Percentiles rank a stretch among this genome's conserved stretches.
Evolutionary conservation across 768 basidiomycete species (phyloP).

Genomic region (Boletus vermiculosoides): DNA sequence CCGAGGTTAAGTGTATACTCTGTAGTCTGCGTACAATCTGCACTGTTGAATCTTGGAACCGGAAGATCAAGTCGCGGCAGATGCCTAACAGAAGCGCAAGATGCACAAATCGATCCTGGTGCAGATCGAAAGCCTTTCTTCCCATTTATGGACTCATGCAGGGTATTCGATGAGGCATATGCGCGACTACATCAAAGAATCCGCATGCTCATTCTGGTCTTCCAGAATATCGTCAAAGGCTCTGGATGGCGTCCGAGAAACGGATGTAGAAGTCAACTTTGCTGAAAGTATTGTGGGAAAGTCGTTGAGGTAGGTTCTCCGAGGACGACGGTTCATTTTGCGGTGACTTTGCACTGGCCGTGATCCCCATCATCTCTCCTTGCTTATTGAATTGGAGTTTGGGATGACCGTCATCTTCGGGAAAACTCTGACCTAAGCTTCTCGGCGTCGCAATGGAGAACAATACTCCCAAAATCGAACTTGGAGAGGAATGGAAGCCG

Average conservation of each 20-base stretch:
- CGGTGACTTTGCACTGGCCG: background rate
- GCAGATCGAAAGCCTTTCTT: conserved; percentile 3
- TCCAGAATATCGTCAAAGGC: background rate
- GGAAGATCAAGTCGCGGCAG: conserved; percentile 8
- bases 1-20: conserved; percentile 1
- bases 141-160: background rate
- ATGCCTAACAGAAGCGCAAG: conserved; percentile 4
- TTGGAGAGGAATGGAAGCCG: background rate
- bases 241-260: background rate
- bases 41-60: background rate
- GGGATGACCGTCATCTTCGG: conserved; percentile 6
- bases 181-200: conserved; percentile 6
- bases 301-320: conserved; percentile 6
- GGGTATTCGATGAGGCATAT: background rate
- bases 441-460: conserved; percentile 1
- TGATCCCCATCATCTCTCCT: background rate
- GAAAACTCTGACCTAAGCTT: background rate
- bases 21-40: conserved; percentile 1
- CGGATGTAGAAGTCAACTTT: conserved; percentile 3
- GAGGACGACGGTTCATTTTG: conserved; percentile 12
- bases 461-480: conserved; percentile 6
- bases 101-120: conserved; percentile 14
- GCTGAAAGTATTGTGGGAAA: conserved; percentile 9
- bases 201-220: background rate
- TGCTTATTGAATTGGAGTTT: conserved; percentile 3